Percentiles rank a stretch among this genome's conserved stretches.
Conservation (phyloP, 164 flowering plant species). For the Annona squamosa region DNA sequence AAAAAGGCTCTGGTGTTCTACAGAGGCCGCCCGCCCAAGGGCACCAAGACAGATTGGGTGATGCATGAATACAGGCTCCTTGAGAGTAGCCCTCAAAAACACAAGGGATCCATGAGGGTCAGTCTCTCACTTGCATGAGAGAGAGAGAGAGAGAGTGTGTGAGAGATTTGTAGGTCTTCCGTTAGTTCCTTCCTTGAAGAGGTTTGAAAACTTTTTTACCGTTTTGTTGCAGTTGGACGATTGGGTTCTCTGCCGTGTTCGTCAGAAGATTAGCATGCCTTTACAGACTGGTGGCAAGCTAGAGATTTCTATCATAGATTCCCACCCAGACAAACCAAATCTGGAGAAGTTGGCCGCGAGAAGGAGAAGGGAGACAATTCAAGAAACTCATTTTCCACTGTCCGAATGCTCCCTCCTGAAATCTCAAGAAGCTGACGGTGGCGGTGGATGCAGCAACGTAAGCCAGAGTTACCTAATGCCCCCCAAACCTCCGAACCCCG, state of each 20-base stretch:
- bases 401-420: not conserved
- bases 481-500: constrained; percentile 4
- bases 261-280: constrained; percentile 14
- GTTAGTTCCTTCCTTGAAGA: not conserved
- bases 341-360: not conserved
- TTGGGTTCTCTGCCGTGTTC: constrained; percentile 37
- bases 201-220: no score
- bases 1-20: constrained; percentile 52
- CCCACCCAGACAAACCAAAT: not conserved
- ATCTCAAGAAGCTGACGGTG: not conserved
- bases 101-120: constrained; percentile 33
- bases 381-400: not conserved
- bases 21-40: constrained; percentile 50
- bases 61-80: constrained; percentile 45
- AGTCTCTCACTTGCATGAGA: constrained; percentile 6
- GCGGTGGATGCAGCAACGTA: not conserved
- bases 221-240: constrained; percentile 29
- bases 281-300: constrained; percentile 8
- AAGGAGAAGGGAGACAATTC: not conserved
- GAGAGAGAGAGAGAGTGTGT: no score
- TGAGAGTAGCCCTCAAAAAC: constrained; percentile 14
- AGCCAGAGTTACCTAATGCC: constrained; percentile 12
- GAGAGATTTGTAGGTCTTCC: not conserved
- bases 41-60: constrained; percentile 45
- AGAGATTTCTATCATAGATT: not conserved